A percentile compares a stretch with the other conserved stretches of the same genome.
phyloP scores from a whole-genome alignment of 2,329 filamentous ascomycete species.

The Aspergillus arachidicola region DNA sequence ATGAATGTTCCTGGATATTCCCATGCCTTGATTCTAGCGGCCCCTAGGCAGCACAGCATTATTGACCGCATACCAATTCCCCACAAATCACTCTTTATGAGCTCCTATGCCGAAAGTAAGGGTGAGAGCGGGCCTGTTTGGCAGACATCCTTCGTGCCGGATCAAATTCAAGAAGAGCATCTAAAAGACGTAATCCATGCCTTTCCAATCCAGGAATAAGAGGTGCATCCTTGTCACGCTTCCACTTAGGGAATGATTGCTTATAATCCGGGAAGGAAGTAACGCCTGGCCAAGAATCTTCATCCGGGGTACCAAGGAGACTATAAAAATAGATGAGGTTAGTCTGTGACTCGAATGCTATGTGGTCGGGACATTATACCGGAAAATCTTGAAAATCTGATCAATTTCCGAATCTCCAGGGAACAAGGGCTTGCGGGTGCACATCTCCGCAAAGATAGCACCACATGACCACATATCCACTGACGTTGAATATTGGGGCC shows the following conservation, averaged over 20 bases:
- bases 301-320: constrained; percentile 79
- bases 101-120: constrained; percentile 70
- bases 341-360: not conserved
- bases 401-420: constrained; percentile 92
- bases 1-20: not conserved
- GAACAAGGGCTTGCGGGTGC: constrained; percentile 88
- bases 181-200: constrained; percentile 53
- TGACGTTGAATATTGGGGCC: constrained; percentile 88
- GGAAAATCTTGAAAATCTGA: constrained; percentile 94
- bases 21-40: too few species aligned
- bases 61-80: not conserved
- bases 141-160: constrained; percentile 84
- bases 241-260: constrained; percentile 88
- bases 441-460: constrained; percentile 97
- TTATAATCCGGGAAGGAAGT: constrained; percentile 95
- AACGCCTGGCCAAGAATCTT: constrained; percentile 83
- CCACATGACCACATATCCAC: constrained; percentile 97
- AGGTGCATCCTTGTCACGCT: constrained; percentile 65
- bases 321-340: constrained; percentile 45
- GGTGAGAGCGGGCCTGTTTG: constrained; percentile 81
- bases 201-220: constrained; percentile 76
- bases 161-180: constrained; percentile 79
- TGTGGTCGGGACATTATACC: constrained; percentile 55
- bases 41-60: too few species aligned
- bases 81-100: constrained; percentile 27